Evolutionary conservation across 352 stramenopile genomes (phyloP), one percentile per base, ranked within the genome.

Genomic region (Pythium coloratum): DNA sequence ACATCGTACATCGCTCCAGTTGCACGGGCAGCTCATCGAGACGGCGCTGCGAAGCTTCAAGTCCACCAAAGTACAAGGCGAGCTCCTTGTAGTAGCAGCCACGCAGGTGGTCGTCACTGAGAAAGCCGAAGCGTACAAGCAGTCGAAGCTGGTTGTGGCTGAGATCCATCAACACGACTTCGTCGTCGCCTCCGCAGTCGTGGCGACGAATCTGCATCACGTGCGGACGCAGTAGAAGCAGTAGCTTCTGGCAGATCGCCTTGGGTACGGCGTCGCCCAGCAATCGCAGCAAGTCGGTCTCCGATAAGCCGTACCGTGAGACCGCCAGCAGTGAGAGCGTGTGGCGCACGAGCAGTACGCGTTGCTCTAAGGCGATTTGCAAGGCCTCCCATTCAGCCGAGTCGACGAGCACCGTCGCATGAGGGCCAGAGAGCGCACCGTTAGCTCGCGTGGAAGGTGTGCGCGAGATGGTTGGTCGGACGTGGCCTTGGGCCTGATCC

Each of bases 11-110:
- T 8, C 87, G 81, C 69, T 92, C 87, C 34, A 94, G 62, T 40
- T 95, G 87, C 61, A 95, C 82, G 0, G 87, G 87, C 9, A 95
- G 69, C 62, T 93, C 87, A 56, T 94, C 84, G 13, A 95, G 67
- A n/a, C 85, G 83, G 0, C 84, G 83, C 50, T 95, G 87, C 3
- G 75, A 92, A 32, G 82, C 77, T 2, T 84, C 79, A 64, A 92
- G 80, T 9, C 73, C 73, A 55, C 90, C 78, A 70, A 93, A 95
- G 66, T 92, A 88, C 20, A 75, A 77, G 3, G 87, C 87, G 24
- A 95, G 75, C 34, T 90, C 81, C 24, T 82, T 80, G 70, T 89
- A 92, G 66, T 95, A 95, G 54, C 81, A 86, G 40, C 50, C 61
- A 10, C 82, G 84, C 57, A 95, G 47, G 18, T 86, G 71, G 28